Percentiles rank a stretch among this genome's conserved stretches.
Evolutionary conservation across 2,329 filamentous ascomycete species (phyloP).

Genomic region (Aspergillus pseudoviridinutans): DNA sequence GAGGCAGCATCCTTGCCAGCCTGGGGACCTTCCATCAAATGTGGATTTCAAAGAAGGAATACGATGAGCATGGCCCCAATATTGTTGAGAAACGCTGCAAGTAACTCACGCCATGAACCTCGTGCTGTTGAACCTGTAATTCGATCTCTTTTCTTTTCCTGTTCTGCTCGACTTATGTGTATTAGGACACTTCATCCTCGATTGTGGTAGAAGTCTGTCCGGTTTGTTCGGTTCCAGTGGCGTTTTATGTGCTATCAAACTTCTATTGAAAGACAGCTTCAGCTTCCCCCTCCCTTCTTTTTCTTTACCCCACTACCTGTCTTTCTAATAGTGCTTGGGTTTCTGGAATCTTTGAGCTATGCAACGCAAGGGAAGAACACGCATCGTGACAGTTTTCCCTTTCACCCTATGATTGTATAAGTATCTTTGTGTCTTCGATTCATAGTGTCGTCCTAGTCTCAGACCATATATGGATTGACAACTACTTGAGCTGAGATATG

Average conservation of each 20-base stretch:
- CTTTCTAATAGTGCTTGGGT: background rate
- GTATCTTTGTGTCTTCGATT: background rate
- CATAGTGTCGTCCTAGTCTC: background rate
- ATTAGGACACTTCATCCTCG: background rate
- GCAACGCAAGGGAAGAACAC: background rate
- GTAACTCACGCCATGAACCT: slow-evolving; percentile 40
- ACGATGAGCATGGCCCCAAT: slow-evolving; percentile 85
- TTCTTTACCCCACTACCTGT: no score
- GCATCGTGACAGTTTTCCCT: background rate
- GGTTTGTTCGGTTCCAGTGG: background rate
- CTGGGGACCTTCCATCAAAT: slow-evolving; percentile 98
- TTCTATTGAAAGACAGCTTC: background rate
- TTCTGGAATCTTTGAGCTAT: background rate
- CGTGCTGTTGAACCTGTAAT: background rate
- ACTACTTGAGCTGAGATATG: background rate
- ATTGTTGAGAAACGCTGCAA: slow-evolving; percentile 98
- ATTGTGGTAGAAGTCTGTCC: background rate
- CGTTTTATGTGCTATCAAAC: background rate
- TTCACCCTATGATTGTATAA: background rate
- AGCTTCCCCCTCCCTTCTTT: background rate
- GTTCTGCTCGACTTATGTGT: background rate
- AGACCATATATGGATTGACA: background rate
- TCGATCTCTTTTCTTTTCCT: slow-evolving; percentile 1
- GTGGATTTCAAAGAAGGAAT: slow-evolving; percentile 98
- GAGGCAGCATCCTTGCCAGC: slow-evolving; percentile 91